Conservation (phyloP, 139 green algal genomes). For the Picochlorum costavermella region DNA sequence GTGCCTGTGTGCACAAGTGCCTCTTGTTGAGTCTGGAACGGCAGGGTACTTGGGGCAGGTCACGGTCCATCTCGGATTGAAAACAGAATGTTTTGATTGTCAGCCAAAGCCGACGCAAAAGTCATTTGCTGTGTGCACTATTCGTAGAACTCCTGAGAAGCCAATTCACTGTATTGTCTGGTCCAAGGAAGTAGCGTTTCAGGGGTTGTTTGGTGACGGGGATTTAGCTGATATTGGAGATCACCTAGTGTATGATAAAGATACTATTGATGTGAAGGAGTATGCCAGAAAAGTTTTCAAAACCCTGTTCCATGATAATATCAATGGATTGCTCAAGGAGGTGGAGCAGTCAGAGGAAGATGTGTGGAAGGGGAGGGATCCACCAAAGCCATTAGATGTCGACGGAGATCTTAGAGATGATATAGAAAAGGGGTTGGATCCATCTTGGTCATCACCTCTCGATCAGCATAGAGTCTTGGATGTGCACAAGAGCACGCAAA, state of each 20-base stretch:
- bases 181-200: slow-evolving; percentile 96
- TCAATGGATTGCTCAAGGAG: slow-evolving; percentile 28
- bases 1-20: slow-evolving; percentile 74
- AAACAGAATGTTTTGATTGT: slow-evolving; percentile 95
- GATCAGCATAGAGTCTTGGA: slow-evolving; percentile 56
- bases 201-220: slow-evolving; percentile 72
- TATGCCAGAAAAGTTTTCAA: slow-evolving; percentile 57
- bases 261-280: slow-evolving; percentile 35
- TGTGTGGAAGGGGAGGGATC: slow-evolving; percentile 60
- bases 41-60: slow-evolving; percentile 88
- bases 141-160: slow-evolving; percentile 96
- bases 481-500: slow-evolving; percentile 27
- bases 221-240: slow-evolving; percentile 56
- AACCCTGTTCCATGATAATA: slow-evolving; percentile 25
- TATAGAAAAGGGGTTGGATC: neutral
- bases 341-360: slow-evolving; percentile 37
- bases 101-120: slow-evolving; percentile 75
- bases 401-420: neutral
- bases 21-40: slow-evolving; percentile 92
- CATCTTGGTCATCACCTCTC: slow-evolving; percentile 33
- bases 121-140: slow-evolving; percentile 93
- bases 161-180: slow-evolving; percentile 97
- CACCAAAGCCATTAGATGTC: slow-evolving; percentile 54
- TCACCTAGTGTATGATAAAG: neutral
- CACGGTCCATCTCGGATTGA: slow-evolving; percentile 74